Evolutionary conservation across 176 grass and related monocot species (phyloP), one percentile per base, ranked within the genome.

Genomic region (Carex littledalei): DNA sequence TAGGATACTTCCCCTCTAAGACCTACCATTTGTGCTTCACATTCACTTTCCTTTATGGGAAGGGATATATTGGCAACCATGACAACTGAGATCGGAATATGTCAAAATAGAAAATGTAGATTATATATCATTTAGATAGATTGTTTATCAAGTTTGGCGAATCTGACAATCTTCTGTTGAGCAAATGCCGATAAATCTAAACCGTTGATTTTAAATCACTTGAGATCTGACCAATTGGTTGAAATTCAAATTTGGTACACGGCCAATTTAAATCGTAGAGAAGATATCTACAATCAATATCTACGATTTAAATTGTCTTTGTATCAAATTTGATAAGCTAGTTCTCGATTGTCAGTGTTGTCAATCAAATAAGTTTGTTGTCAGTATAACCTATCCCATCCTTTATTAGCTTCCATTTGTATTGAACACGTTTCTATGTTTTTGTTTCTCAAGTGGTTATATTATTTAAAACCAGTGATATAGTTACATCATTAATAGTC

Each of bases 1-100:
- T 7, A 78, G 24, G 24, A 18, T 78, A 78, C 74, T 57, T 26
- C 10, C 41, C 67, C 74, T 34, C 18, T 0, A 1, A 63, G 8
- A 24, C 8, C 8, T 34, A 57, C 74, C 17, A 18, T 78, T 78
- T 32, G 15, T 55, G 26, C 74, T 31, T 57, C 24, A 57, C 26
- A 18, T 78, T 53, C 74, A 18, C 52, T 54, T 78, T 74, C 5
- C 14, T 78, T 78, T 78, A 56, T 52, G 71, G 45, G 50, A 78
- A n/a, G 7, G 74, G 6, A 78, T 55, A 78, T 78, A 57, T 9
- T 15, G 13, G 7, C 74, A 56, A 18, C 5, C 12, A 78, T 32
- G 73, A 78, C 21, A 6, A 78, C 6, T 29, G 26, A 56, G 8
- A 3, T 57, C 4, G 26, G 6, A 34, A 34, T 78, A 78, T 78